Percentiles rank a stretch among this genome's conserved stretches.
phyloP scores from a whole-genome alignment of 495 filamentous ascomycete species.

The Xylaria bambusicola region DNA sequence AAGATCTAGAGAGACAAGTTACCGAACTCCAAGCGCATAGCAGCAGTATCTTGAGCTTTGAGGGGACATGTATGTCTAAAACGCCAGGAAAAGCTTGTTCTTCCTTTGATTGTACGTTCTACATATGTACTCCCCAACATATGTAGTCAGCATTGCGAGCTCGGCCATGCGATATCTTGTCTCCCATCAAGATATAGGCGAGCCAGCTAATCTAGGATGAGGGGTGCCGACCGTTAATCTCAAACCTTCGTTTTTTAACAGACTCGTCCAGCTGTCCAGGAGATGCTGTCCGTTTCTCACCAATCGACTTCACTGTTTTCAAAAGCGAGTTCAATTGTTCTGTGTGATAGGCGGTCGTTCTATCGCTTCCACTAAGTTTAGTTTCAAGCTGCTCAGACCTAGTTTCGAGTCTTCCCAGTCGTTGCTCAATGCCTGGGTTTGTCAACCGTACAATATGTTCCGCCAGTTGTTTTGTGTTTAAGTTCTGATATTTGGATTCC shows the following conservation, averaged over 20 bases:
- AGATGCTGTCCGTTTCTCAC: conserved; percentile 14
- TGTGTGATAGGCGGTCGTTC: background rate
- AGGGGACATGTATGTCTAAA: background rate
- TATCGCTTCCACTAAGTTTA: conserved; percentile 2
- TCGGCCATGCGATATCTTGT: no score
- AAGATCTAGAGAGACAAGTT: no score
- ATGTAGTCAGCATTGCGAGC: background rate
- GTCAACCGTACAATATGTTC: conserved; percentile 23
- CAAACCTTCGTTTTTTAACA: conserved; percentile 11
- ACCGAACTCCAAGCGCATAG: no score
- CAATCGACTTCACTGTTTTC: no score
- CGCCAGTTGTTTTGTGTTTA: conserved; percentile 29
- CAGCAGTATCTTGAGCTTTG: no score
- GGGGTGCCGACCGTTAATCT: conserved; percentile 5
- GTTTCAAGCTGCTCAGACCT: conserved; percentile 8
- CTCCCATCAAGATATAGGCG: no score
- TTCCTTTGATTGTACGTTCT: background rate
- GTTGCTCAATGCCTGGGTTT: conserved; percentile 17
- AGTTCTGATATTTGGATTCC: conserved; percentile 26
- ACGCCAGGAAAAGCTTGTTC: background rate
- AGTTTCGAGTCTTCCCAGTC: conserved; percentile 14
- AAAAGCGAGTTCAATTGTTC: background rate
- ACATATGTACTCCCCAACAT: background rate
- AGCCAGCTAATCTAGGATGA: background rate
- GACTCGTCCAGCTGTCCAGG: conserved; percentile 8